Percentiles rank a stretch among this genome's conserved stretches.
Conservation (phyloP, 805 yeast genomes). For the Osmozyma mogii region DNA sequence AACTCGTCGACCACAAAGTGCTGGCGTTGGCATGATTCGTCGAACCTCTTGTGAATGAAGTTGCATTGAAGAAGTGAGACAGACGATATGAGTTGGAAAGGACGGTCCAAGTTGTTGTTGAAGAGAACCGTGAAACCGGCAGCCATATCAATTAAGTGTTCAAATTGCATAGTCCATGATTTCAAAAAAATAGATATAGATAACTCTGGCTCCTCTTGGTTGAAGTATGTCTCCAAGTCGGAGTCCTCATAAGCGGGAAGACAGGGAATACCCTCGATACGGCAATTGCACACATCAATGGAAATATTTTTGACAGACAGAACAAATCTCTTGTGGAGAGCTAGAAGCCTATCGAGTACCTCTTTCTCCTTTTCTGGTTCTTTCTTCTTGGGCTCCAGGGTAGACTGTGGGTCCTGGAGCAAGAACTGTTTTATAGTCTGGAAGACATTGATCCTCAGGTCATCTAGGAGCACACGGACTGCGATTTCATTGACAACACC, state of each 20-base stretch:
- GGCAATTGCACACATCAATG: slow-evolving; percentile 20
- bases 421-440: slow-evolving; percentile 12
- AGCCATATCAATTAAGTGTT: slow-evolving; percentile 4
- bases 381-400: not conserved
- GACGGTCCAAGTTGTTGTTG: slow-evolving; percentile 21
- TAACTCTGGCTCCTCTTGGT: slow-evolving; percentile 1
- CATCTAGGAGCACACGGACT: slow-evolving; percentile 15
- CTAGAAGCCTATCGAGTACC: slow-evolving; percentile 5
- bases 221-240: slow-evolving; percentile 11
- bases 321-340: slow-evolving; percentile 16
- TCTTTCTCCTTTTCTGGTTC: not conserved
- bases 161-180: slow-evolving; percentile 7
- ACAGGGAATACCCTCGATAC: slow-evolving; percentile 24
- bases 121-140: slow-evolving; percentile 36
- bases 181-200: slow-evolving; percentile 6
- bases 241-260: slow-evolving; percentile 16
- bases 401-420: slow-evolving; percentile 1
- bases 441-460: slow-evolving; percentile 16
- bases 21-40: not conserved
- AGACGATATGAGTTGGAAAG: slow-evolving; percentile 26
- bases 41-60: slow-evolving; percentile 9
- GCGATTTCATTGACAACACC: slow-evolving; percentile 16
- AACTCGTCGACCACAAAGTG: slow-evolving; percentile 17
- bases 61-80: slow-evolving; percentile 24
- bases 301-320: slow-evolving; percentile 17